Conservation (phyloP, 2,329 filamentous ascomycete species). For the Aspergillus alliaceus region DNA sequence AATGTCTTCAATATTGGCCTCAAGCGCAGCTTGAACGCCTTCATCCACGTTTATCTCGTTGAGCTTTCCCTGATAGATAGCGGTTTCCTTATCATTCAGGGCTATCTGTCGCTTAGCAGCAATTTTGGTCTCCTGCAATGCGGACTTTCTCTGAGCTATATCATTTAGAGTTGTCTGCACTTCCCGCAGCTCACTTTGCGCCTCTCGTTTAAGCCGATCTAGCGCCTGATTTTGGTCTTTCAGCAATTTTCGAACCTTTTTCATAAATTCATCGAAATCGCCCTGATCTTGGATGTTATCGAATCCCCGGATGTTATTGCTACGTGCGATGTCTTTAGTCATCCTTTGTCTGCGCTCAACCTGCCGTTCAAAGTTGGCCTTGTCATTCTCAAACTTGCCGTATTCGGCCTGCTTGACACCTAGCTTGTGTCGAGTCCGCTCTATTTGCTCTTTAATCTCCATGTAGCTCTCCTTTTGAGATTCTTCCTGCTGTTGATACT, state of each 20-base stretch:
- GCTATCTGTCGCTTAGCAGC: slow-evolving; percentile 71
- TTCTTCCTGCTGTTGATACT: slow-evolving; percentile 64
- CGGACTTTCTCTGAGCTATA: slow-evolving; percentile 72
- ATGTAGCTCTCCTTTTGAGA: slow-evolving; percentile 64
- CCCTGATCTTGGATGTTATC: slow-evolving; percentile 74
- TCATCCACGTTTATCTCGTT: slow-evolving; percentile 81
- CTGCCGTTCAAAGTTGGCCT: slow-evolving; percentile 82
- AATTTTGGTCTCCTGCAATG: slow-evolving; percentile 71
- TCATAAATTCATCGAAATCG: slow-evolving; percentile 74
- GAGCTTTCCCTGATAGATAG: slow-evolving; percentile 65
- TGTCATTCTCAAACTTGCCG: slow-evolving; percentile 81
- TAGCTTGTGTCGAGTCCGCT: slow-evolving; percentile 44
- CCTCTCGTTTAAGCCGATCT: slow-evolving; percentile 71
- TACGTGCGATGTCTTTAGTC: slow-evolving; percentile 73
- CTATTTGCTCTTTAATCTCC: slow-evolving; percentile 57
- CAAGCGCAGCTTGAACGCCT: slow-evolving; percentile 74
- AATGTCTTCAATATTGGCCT: slow-evolving; percentile 70
- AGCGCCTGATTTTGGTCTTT: slow-evolving; percentile 77
- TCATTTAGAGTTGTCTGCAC: slow-evolving; percentile 72
- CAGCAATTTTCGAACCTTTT: slow-evolving; percentile 71
- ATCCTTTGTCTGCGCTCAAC: slow-evolving; percentile 68
- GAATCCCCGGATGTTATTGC: slow-evolving; percentile 79
- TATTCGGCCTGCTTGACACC: slow-evolving; percentile 45
- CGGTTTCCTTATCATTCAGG: slow-evolving; percentile 70
- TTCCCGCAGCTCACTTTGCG: slow-evolving; percentile 69